Evolutionary conservation across 257 asterid genomes (phyloP).

Genomic region (Sherardia arvensis): DNA sequence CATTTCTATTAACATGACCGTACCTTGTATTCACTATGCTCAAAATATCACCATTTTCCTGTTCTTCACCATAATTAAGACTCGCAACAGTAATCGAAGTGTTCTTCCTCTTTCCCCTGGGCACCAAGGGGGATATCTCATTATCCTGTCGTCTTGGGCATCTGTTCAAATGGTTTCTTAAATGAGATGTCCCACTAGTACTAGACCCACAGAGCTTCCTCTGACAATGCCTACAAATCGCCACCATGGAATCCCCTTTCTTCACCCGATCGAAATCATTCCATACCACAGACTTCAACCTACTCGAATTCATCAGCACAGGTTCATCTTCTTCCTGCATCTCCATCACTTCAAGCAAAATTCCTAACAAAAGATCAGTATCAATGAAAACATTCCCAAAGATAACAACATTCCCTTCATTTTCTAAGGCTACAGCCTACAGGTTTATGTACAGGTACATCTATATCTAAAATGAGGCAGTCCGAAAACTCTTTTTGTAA

Average conservation of each 20-base stretch:
- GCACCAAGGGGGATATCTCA: constrained; percentile 45
- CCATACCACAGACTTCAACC: constrained; percentile 89
- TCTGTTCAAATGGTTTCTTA: constrained; percentile 86
- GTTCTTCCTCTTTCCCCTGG: constrained; percentile 72
- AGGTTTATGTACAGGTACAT: neutral
- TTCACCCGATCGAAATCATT: constrained; percentile 89
- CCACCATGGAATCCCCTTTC: constrained; percentile 68
- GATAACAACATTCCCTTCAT: neutral
- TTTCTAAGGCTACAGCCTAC: neutral
- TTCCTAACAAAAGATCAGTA: neutral
- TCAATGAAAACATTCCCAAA: neutral
- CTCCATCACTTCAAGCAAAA: constrained; percentile 42
- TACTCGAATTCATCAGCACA: constrained; percentile 66
- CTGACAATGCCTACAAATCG: constrained; percentile 79
- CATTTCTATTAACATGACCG: constrained; percentile 32
- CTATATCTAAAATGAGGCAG: too few relatives aligned
- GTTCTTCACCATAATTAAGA: constrained; percentile 31
- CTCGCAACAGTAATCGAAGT: constrained; percentile 36
- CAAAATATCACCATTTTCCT: constrained; percentile 42
- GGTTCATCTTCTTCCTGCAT: constrained; percentile 56
- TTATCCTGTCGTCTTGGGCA: constrained; percentile 67
- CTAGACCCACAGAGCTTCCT: constrained; percentile 93
- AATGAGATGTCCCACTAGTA: constrained; percentile 89
- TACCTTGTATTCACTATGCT: constrained; percentile 37
- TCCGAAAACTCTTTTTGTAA: neutral